Base-by-base conservation (phyloP, 306 rosid species). In the Quercus rubra region DNA sequence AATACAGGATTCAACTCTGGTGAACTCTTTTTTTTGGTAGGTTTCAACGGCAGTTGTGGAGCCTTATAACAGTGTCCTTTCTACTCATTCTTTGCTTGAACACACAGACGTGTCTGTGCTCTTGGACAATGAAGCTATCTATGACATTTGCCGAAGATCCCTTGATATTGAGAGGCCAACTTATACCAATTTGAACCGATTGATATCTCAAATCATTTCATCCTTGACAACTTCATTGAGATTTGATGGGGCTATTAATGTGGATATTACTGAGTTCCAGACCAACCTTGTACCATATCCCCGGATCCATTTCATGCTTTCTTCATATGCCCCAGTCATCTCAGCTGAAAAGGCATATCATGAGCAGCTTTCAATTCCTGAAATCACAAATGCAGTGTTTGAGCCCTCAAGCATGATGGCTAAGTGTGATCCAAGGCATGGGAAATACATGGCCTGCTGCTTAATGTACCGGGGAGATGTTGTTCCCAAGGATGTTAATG, bases 341-440 rank as follows among this genome's bases (percentile, higher is more conserved):
- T 95, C 99, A 25, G 98, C 99, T 19, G 97, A 89, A 78, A 95
- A 95, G 88, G 99, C 98, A 19, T 95, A 88, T 87, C 99, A 95
- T 67, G 99, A 95, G 83, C 99, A 95, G 85, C 86, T 95, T 0
- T 95, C 99, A 0, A 89, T 95, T 31, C 99, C 99, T 3, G 99
- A 95, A 87, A 92, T 95, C 85, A 95, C 99, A 17, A 95, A 95
- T 81, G 98, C 99, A 6, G 99, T 95, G 69, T 95, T 95, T 70
- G 99, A 95, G 81, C 99, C 99, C 59, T 86, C 97, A 1, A 95
- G 98, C 85, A 95, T 95, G 99, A 95, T 95, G 99, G 99, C 99
- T 3, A 95, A 95, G 78, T 95, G 99, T 70, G 99, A 95, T 77
- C 99, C 99, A 20, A 88, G 99, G 72, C 99, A 95, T 74, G 99